These are phyloP conservation scores for Corymbia citriodora DNA, from an alignment of 441 rosid species.

Conservation along the genomic window DNA sequence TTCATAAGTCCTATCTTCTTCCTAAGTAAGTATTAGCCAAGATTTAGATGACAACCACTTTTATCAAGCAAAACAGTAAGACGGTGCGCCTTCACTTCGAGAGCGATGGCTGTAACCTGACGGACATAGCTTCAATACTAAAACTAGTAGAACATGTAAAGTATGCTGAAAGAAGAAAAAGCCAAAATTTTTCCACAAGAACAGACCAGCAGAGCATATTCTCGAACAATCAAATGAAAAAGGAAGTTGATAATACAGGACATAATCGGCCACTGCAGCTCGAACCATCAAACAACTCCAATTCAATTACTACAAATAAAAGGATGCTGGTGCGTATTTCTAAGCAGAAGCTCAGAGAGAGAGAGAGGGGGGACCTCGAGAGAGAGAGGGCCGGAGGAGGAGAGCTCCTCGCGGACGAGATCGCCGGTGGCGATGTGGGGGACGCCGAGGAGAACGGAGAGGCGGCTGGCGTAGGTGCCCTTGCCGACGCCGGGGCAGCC, in stretches of 20 bases:
- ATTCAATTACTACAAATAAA: neutral
- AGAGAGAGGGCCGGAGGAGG: conserved; percentile 48
- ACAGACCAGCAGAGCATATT: neutral
- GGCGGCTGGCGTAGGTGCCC: conserved; percentile 68
- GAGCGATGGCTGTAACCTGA: neutral
- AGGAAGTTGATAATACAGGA: neutral
- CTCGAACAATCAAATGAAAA: neutral
- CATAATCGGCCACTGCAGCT: neutral
- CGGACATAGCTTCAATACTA: neutral
- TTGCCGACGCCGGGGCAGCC: conserved; percentile 72
- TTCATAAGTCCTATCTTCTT: neutral
- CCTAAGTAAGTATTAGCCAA: neutral
- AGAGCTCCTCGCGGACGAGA: conserved; percentile 59
- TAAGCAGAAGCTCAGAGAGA: neutral
- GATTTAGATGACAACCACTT: neutral
- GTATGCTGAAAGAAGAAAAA: neutral
- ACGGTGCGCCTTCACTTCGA: neutral
- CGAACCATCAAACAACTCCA: neutral
- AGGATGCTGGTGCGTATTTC: neutral
- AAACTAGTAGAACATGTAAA: neutral
- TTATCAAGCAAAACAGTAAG: neutral
- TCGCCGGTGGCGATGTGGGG: conserved; percentile 74
- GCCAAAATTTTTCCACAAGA: neutral
- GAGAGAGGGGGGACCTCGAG: conserved; percentile 24
- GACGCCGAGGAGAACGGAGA: conserved; percentile 52